phyloP scores from a whole-genome alignment of 257 asterid genomes.

The Nicotiana undulata region DNA sequence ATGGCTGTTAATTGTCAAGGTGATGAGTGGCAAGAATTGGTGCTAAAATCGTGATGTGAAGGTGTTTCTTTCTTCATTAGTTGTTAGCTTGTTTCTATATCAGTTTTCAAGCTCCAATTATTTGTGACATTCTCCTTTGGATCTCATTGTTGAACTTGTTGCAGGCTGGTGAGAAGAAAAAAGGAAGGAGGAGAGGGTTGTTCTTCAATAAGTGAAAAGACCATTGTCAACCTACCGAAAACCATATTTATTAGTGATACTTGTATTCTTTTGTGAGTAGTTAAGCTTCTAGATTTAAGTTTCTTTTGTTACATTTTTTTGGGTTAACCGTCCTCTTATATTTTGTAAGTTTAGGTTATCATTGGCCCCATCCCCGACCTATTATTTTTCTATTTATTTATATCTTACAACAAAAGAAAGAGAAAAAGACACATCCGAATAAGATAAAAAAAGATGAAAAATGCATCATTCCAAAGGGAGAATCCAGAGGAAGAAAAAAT shows the following conservation, averaged over 20 bases:
- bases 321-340: background rate
- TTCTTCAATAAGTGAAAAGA: constrained; percentile 54
- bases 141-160: background rate
- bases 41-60: background rate
- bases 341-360: background rate
- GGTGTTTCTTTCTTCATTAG: background rate
- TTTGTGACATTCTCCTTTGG: background rate
- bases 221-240: background rate
- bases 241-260: background rate
- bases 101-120: background rate
- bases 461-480: background rate
- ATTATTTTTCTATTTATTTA: background rate
- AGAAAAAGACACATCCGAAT: too few relatives aligned
- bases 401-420: background rate
- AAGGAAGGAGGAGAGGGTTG: constrained; percentile 55
- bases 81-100: background rate
- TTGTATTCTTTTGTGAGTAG: constrained; percentile 8
- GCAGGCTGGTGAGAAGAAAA: constrained; percentile 89
- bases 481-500: background rate
- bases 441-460: background rate
- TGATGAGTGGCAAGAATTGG: background rate
- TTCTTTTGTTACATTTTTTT: background rate
- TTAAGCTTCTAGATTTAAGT: background rate
- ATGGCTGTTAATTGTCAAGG: background rate
- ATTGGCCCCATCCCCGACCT: background rate